phyloP scores from a whole-genome alignment of 1,284 basidiomycete genomes.

The Porphyrellus sp. region DNA sequence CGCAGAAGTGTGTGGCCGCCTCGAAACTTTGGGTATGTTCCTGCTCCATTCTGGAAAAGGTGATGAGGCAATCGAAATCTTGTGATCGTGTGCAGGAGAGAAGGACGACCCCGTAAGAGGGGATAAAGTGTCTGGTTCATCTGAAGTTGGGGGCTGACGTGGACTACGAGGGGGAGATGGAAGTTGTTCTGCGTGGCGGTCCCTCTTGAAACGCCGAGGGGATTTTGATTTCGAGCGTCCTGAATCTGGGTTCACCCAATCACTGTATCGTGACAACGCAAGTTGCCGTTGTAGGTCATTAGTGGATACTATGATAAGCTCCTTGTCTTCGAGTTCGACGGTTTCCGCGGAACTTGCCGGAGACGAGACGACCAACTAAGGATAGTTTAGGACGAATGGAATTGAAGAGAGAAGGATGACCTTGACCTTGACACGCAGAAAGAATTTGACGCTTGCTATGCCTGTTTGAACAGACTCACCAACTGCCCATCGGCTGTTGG shows the following conservation, averaged over 20 bases:
- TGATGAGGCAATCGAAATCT: conserved; percentile 35
- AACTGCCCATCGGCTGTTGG: conserved; percentile 67
- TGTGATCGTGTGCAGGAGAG: conserved; percentile 23
- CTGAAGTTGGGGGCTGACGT: conserved; percentile 4
- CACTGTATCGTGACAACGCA: conserved; percentile 60
- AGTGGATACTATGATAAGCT: conserved; percentile 62
- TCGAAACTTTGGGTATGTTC: conserved; percentile 22
- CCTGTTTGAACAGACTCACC: conserved; percentile 71
- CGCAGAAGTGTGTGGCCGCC: conserved; percentile 61
- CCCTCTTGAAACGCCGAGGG: conserved; percentile 44
- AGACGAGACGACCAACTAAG: conserved; percentile 57
- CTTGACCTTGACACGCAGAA: conserved; percentile 62
- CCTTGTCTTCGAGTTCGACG: conserved; percentile 65
- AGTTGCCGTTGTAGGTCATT: conserved; percentile 65
- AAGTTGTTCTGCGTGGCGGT: conserved; percentile 38
- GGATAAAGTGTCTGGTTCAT: conserved; percentile 12
- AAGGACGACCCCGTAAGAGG: conserved; percentile 3
- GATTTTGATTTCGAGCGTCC: conserved; percentile 60
- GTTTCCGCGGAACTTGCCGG: conserved; percentile 53
- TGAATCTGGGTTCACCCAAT: conserved; percentile 37
- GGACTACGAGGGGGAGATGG: conserved; percentile 36
- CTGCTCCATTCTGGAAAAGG: conserved; percentile 25
- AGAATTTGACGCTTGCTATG: conserved; percentile 66
- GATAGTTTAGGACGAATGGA: conserved; percentile 10
- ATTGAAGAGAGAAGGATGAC: conserved; percentile 2